Base-by-base conservation (phyloP, 371 early-diverging fungal genomes). In the Dinochytrium kinnereticum region DNA sequence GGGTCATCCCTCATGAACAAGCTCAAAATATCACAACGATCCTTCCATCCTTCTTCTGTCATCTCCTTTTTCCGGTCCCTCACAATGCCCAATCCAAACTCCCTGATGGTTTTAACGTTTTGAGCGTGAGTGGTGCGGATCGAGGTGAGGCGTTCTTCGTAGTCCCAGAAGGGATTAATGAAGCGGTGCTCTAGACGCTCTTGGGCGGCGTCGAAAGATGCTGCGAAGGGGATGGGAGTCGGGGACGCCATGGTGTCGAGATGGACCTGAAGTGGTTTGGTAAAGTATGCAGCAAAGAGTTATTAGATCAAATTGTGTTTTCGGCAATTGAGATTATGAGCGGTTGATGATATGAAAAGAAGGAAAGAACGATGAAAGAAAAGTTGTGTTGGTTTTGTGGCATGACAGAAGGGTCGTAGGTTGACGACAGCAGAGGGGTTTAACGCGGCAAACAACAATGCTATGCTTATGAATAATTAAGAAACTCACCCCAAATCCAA, bases 21-120 rank as follows among this genome's bases (percentile, higher is more conserved):
- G 81, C 68, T 81, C 76, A 88, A 91, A 88, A 68, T 91, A 90
- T 13, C 89, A 78, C 21, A 85, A 81, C 68, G 91, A 74, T 19
- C 91, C 70, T 77, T 91, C 92, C 49, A 68, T 65, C 10, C 38
- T 51, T 33, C 30, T 19, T n/a, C 31, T 50, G 15, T 36, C 71
- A 31, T 13, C 24, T 66, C 49, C 66, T 38, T 44, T 30, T 37
- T 38, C 44, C 66, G 5, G 24, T 66, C 30, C n/a, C 26, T 44
- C 38, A 66, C 44, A 44, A 66, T 66, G 2, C 30, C 37, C 44
- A 34, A 15, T 2, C n/a, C 66, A 66, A 66, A 66, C 66, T 66
- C 66, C 44, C 66, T 38, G 44, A 66, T 66, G 24, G 30, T 30
- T 30, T 37, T 66, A 3, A 66, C 66, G 26, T 66, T 66, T 24